phyloP scores from a whole-genome alignment of 75 land plant genomes.

The Selaginella moellendorffii region DNA sequence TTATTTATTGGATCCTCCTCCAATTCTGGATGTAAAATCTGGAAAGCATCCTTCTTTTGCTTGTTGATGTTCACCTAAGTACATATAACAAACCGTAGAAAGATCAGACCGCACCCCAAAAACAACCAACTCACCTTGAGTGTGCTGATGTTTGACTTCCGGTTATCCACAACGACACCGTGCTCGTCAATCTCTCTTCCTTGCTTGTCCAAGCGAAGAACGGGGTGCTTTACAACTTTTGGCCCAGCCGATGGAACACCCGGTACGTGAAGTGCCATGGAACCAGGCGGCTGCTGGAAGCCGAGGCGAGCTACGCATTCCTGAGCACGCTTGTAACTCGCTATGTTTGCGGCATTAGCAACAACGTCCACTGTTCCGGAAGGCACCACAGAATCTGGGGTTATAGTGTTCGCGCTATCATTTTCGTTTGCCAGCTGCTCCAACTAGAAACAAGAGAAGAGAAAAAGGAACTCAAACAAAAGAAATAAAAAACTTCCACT shows the following conservation, averaged over 20 bases:
- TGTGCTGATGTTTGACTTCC: conserved; percentile 61
- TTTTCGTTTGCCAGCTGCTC: too few relatives aligned
- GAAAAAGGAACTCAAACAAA: too few relatives aligned
- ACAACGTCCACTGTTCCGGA: neutral
- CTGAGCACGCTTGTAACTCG: conserved; percentile 82
- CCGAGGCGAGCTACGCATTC: conserved; percentile 85
- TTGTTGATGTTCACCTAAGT: conserved; percentile 92
- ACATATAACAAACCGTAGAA: neutral
- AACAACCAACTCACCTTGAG: conserved; percentile 53
- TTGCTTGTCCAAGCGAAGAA: conserved; percentile 81
- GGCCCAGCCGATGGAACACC: conserved; percentile 26
- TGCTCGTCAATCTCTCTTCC: conserved; percentile 97
- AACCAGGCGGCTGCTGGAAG: conserved; percentile 73
- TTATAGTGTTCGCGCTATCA: too few relatives aligned
- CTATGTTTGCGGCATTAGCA: conserved; percentile 33
- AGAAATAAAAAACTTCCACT: too few relatives aligned
- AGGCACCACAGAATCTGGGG: too few relatives aligned
- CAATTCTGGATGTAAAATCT: conserved; percentile 80
- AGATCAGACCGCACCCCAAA: too few relatives aligned
- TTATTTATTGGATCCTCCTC: conserved; percentile 54
- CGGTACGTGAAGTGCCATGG: conserved; percentile 41
- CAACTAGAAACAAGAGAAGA: too few relatives aligned
- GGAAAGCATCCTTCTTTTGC: conserved; percentile 93
- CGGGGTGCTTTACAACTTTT: conserved; percentile 77
- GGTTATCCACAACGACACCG: conserved; percentile 61